A percentile compares a stretch with the other conserved stretches of the same genome.
Evolutionary conservation across 495 filamentous ascomycete species (phyloP).

Genomic region (Hyaloscypha variabilis): DNA sequence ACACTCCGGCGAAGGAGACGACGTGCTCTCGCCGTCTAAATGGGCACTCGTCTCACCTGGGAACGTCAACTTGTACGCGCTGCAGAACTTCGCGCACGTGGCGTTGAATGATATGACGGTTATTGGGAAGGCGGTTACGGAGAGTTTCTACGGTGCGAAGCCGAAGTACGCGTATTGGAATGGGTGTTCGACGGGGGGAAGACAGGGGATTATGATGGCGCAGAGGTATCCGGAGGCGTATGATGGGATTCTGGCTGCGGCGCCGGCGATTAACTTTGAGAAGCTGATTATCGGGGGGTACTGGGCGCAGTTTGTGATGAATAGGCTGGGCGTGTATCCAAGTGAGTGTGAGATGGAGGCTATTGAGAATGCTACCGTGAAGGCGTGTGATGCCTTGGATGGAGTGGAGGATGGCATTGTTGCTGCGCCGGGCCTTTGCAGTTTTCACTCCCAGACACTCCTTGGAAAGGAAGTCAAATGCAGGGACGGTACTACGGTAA

Average conservation of each 20-base stretch:
- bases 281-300: conserved; percentile 18
- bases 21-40: conserved; percentile 8
- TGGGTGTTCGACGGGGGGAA: conserved; percentile 48
- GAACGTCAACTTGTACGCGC: conserved; percentile 42
- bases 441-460: conserved; percentile 11
- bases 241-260: conserved; percentile 44
- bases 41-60: conserved; percentile 46
- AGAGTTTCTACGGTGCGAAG: conserved; percentile 38
- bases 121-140: conserved; percentile 36
- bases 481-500: not conserved
- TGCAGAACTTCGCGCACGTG: conserved; percentile 42
- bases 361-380: conserved; percentile 34
- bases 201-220: conserved; percentile 43
- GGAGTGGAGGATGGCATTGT: conserved; percentile 42
- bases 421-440: conserved; percentile 26
- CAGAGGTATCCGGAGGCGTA: conserved; percentile 44
- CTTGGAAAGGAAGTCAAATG: conserved; percentile 12
- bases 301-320: conserved; percentile 41
- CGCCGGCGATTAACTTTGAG: conserved; percentile 39
- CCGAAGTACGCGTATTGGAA: conserved; percentile 46
- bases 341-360: conserved; percentile 36
- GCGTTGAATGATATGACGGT: conserved; percentile 34
- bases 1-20: not conserved
- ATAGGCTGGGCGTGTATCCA: conserved; percentile 28
- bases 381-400: conserved; percentile 43